Evolutionary conservation across 352 stramenopile species (phyloP).

Genomic region (Globisporangium megalacanthum): DNA sequence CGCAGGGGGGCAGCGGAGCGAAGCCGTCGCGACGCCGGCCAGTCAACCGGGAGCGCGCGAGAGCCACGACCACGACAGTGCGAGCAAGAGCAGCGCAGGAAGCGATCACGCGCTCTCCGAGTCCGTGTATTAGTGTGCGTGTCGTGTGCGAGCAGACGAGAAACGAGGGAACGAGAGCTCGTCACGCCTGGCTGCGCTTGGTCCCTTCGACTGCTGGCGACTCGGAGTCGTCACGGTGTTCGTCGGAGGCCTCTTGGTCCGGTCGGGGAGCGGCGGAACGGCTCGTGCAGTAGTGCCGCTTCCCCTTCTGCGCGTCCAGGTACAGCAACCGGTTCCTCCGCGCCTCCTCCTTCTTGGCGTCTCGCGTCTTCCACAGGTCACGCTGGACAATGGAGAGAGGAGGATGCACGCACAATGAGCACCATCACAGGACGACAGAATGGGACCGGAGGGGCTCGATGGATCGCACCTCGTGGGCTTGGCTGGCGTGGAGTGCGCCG

Average conservation of each 20-base stretch:
- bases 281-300: constrained; percentile 36
- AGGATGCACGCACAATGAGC: background rate
- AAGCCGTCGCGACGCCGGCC: background rate
- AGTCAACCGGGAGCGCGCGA: background rate
- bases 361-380: constrained; percentile 53
- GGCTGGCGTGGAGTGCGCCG: constrained; percentile 43
- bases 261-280: background rate
- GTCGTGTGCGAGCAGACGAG: background rate
- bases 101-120: constrained; percentile 11
- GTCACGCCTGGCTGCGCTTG: no score
- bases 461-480: constrained; percentile 42
- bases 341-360: constrained; percentile 65
- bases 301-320: constrained; percentile 57
- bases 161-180: background rate
- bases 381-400: constrained; percentile 17
- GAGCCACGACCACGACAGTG: background rate
- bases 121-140: constrained; percentile 8
- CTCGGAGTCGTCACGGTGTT: background rate
- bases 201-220: no score
- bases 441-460: no score
- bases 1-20: background rate
- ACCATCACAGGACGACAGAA: background rate
- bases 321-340: constrained; percentile 74
- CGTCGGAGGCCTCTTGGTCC: background rate
- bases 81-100: background rate